These are phyloP conservation scores for Entophlyctis luteolus DNA, from an alignment of 192 early-diverging fungal genomes.

Conservation along the genomic window DNA sequence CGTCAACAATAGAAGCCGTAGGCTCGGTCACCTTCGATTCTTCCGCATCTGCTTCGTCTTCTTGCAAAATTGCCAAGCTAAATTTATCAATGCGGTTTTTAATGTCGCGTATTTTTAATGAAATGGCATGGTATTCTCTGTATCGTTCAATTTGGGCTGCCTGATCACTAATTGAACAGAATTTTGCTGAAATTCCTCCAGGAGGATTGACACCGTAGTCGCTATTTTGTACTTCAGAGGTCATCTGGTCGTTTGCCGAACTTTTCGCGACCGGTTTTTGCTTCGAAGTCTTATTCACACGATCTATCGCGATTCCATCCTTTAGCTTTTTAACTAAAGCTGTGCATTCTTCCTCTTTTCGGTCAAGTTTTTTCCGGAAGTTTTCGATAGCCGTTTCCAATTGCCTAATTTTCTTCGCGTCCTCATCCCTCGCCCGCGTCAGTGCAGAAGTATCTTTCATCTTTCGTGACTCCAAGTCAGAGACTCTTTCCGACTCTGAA, in stretches of 20 bases:
- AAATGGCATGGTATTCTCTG: constrained; percentile 29
- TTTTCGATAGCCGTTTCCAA: constrained; percentile 39
- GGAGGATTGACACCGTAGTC: background rate
- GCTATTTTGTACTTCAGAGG: background rate
- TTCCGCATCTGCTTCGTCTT: background rate
- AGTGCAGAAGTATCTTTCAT: constrained; percentile 31
- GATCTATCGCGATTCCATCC: constrained; percentile 10
- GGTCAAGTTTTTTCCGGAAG: constrained; percentile 41
- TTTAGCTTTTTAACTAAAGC: constrained; percentile 18
- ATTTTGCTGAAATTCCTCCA: background rate
- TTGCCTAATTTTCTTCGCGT: constrained; percentile 32
- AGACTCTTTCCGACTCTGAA: constrained; percentile 43
- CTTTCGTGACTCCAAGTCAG: constrained; percentile 35
- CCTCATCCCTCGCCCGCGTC: constrained; percentile 47
- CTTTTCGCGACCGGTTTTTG: background rate
- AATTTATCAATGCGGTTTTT: constrained; percentile 18
- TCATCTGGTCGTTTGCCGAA: background rate
- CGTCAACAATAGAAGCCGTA: too few species aligned
- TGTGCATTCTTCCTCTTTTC: constrained; percentile 37
- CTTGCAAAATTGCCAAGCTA: background rate
- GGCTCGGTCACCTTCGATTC: background rate
- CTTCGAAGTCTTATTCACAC: background rate
- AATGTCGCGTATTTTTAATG: constrained; percentile 23
- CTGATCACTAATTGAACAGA: background rate
- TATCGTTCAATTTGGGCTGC: constrained; percentile 15